A percentile compares a stretch with the other conserved stretches of the same genome.
Evolutionary conservation across 768 basidiomycete genomes (phyloP).

Genomic region (Leucocoprinus leucothites): DNA sequence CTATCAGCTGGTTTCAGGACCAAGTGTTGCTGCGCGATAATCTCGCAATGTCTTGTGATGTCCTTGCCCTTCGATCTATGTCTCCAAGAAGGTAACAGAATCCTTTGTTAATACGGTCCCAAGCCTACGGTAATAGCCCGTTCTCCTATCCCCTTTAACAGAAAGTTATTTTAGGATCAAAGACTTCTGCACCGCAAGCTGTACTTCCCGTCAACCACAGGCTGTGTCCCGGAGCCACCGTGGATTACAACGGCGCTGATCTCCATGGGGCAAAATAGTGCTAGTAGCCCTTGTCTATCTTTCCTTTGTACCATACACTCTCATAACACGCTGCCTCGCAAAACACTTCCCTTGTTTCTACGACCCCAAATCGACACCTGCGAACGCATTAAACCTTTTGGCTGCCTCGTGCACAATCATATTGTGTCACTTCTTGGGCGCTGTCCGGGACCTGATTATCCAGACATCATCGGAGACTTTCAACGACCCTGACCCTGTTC

Average conservation of each 20-base stretch:
- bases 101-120: background rate
- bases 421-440: no score
- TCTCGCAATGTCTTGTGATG: background rate
- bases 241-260: background rate
- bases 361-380: no score
- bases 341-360: no score
- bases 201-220: background rate
- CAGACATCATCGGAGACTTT: background rate
- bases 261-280: background rate
- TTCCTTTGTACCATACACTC: no score
- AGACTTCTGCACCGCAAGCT: background rate
- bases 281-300: no score
- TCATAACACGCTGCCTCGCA: no score
- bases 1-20: no score
- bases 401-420: background rate
- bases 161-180: background rate
- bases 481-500: background rate
- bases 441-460: background rate
- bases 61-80: background rate
- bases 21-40: background rate
- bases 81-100: background rate
- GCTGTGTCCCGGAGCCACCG: background rate
- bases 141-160: background rate
- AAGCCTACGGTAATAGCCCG: background rate
- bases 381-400: no score